phyloP scores from a whole-genome alignment of 306 rosid genomes.

The Coriaria nepalensis region DNA sequence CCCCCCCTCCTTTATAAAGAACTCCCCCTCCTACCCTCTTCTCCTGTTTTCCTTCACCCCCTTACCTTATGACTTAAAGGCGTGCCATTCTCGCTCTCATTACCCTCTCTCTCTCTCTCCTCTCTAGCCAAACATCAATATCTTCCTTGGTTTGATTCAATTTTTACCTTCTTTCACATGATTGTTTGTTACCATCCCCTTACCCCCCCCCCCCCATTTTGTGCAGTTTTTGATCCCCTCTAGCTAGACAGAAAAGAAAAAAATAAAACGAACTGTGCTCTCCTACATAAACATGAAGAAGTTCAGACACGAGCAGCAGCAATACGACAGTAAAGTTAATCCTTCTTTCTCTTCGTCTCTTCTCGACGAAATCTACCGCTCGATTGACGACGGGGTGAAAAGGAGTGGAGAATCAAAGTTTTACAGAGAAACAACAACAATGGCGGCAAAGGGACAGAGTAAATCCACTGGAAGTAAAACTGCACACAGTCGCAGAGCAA shows the following conservation, averaged over 20 bases:
- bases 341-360: slow-evolving; percentile 79
- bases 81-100: slow-evolving; percentile 54
- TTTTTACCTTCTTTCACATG: too few species aligned
- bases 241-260: slow-evolving; percentile 1
- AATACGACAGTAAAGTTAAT: slow-evolving; percentile 8
- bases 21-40: slow-evolving; percentile 10
- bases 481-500: background rate
- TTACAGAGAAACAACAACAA: slow-evolving; percentile 18
- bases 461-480: slow-evolving; percentile 10
- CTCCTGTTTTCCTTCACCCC: slow-evolving; percentile 8
- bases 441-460: slow-evolving; percentile 29
- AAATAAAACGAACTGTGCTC: background rate
- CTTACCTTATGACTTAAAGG: slow-evolving; percentile 20
- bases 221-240: slow-evolving; percentile 24
- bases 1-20: slow-evolving; percentile 41
- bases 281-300: slow-evolving; percentile 26
- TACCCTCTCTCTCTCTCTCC: slow-evolving; percentile 17
- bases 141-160: too few species aligned
- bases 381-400: slow-evolving; percentile 50
- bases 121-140: slow-evolving; percentile 24
- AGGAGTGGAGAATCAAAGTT: slow-evolving; percentile 24
- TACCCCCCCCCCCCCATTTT: slow-evolving; percentile 15
- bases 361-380: slow-evolving; percentile 70
- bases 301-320: slow-evolving; percentile 13
- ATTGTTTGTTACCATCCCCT: slow-evolving; percentile 4